These are phyloP conservation scores for Chalciporus pseudorubinellus DNA, from an alignment of 768 basidiomycete genomes.

Conservation along the genomic window DNA sequence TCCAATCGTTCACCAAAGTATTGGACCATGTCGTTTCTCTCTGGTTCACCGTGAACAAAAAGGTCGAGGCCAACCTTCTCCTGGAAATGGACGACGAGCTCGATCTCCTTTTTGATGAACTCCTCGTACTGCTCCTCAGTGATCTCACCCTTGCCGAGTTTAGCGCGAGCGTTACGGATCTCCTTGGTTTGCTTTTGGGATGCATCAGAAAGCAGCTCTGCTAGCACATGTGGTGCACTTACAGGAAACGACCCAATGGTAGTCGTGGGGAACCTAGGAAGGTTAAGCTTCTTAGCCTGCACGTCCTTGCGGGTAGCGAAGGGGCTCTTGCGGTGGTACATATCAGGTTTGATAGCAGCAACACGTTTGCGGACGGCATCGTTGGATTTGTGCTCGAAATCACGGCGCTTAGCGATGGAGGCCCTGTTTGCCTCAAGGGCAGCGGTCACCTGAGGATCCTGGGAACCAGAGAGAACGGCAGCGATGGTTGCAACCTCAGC, in stretches of 20 bases:
- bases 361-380: conserved; percentile 95
- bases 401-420: conserved; percentile 91
- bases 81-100: conserved; percentile 92
- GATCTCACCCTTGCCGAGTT: conserved; percentile 89
- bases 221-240: conserved; percentile 21
- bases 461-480: conserved; percentile 79
- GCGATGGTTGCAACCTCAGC: conserved; percentile 87
- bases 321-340: conserved; percentile 83
- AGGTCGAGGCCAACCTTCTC: conserved; percentile 95
- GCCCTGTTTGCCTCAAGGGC: conserved; percentile 85
- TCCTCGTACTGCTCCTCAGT: conserved; percentile 86
- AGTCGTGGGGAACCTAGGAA: conserved; percentile 98
- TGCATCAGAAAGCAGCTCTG: conserved; percentile 7
- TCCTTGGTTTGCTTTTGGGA: conserved; percentile 88
- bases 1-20: conserved; percentile 97
- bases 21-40: conserved; percentile 99
- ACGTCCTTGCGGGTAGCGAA: conserved; percentile 86
- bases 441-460: conserved; percentile 63
- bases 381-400: conserved; percentile 92
- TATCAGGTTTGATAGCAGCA: conserved; percentile 81
- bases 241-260: conserved; percentile 98
- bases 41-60: conserved; percentile 97
- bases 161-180: conserved; percentile 95
- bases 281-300: conserved; percentile 83
- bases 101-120: conserved; percentile 98